Base-by-base conservation (phyloP, 2,329 filamentous ascomycete species). In the Aspergillus sp. region DNA sequence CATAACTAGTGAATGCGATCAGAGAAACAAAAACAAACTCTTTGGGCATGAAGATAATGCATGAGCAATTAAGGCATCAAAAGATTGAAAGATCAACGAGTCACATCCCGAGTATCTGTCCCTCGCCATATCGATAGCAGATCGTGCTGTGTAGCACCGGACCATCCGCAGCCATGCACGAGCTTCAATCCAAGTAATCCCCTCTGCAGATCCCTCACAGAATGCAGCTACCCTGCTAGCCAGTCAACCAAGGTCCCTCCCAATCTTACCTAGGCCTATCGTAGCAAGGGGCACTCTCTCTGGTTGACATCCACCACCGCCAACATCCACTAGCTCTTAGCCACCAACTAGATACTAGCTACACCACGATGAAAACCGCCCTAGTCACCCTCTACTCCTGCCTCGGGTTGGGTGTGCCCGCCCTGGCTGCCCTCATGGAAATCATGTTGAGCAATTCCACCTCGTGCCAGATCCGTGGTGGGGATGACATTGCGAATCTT, bases 401-500 rank as follows among this genome's bases (percentile, higher is more conserved):
- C 10, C 30, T 52, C 4, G 21, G 25, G 25, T 19, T 38, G 17
- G 25, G 49, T 30, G 47, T 57, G 30, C 45, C 51, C 15, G 45
- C n/a, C 25, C 17, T 56, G 25, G 57, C 48, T 13, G 25, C 62
- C 8, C 30, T 56, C n/a, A 30, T 25, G 30, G 58, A 63, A 19
- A 21, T 55, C n/a, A 30, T 58, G 10, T 15, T 58, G 25, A 55
- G 15, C 19, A 52, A 52, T 12, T 32, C 54, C 13, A 57, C 57
- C 12, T 64, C 63, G 23, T 65, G 63, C 21, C 54, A 65, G 41
- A 25, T 60, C 19, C 25, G 47, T 10, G 63, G 63, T 2, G 62
- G 62, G 5, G 41, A 55, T 19, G 43, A 57, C 2, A 60, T 64
- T 19, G 62, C 57, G 17, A 59, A 64, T 45, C 39, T 64, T 5